A percentile compares a stretch with the other conserved stretches of the same genome.
Evolutionary conservation across 75 land plant species (phyloP).

Genomic region (Cryptomeria japonica): DNA sequence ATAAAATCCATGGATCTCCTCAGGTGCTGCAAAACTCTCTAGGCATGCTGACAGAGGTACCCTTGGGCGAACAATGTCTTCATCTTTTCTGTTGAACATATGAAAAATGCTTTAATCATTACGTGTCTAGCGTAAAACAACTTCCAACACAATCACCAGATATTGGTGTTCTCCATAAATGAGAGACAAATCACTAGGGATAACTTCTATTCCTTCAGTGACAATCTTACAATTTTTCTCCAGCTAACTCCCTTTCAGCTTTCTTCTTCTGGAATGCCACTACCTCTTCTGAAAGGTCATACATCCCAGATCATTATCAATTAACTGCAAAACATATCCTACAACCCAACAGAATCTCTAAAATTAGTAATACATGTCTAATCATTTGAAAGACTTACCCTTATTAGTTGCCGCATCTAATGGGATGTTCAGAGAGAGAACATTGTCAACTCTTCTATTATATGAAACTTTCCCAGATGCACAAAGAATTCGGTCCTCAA

Average conservation of each 20-base stretch:
- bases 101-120: not conserved
- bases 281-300: constrained; percentile 65
- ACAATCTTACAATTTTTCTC: constrained; percentile 74
- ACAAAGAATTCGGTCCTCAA: constrained; percentile 89
- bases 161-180: not conserved
- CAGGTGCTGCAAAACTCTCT: constrained; percentile 81
- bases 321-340: not conserved
- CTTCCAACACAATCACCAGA: not conserved
- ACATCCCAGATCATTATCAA: not conserved
- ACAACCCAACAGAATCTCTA: not conserved
- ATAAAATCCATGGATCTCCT: constrained; percentile 90
- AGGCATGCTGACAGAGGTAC: constrained; percentile 96
- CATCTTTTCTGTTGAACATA: constrained; percentile 17
- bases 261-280: constrained; percentile 63
- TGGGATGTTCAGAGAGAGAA: constrained; percentile 65
- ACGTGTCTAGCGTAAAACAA: not conserved
- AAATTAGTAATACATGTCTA: not conserved
- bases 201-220: not conserved
- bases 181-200: not conserved
- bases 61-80: constrained; percentile 93
- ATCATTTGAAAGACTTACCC: constrained; percentile 39
- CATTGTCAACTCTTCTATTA: constrained; percentile 81
- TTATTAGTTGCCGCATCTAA: constrained; percentile 81
- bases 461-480: constrained; percentile 95
- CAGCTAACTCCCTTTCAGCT: constrained; percentile 57